Conservation (phyloP, 2,329 filamentous ascomycete genomes). For the Pyrenochaeta sp. region DNA sequence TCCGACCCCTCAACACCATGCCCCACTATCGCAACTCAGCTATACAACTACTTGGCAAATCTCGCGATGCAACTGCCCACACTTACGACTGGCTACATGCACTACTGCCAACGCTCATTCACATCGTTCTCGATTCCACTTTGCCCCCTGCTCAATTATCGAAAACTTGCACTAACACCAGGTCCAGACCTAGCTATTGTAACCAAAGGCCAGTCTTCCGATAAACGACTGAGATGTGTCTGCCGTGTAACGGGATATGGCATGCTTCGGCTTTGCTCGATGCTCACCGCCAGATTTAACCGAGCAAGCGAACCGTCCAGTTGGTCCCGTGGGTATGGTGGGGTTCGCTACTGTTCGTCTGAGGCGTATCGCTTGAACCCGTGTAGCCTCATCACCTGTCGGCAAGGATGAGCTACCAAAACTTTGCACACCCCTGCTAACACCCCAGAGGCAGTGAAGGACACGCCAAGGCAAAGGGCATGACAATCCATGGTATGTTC, state of each 20-base stretch:
- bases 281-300: constrained; percentile 32
- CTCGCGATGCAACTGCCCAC: constrained; percentile 22
- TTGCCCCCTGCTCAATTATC: neutral
- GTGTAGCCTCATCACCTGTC: constrained; percentile 13
- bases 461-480: neutral
- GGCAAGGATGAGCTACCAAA: constrained; percentile 1
- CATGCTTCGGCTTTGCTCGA: constrained; percentile 32
- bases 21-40: constrained; percentile 13
- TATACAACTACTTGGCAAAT: constrained; percentile 16
- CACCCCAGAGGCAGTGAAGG: neutral
- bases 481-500: too few species aligned
- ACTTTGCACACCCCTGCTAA: constrained; percentile 6
- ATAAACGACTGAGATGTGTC: neutral
- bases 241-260: constrained; percentile 21
- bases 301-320: constrained; percentile 16
- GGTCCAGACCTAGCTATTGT: constrained; percentile 1
- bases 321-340: constrained; percentile 13
- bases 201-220: neutral
- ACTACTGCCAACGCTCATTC: neutral
- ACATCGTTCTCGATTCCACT: neutral
- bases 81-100: neutral
- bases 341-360: constrained; percentile 11
- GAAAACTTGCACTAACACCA: neutral
- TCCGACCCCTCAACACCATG: constrained; percentile 43
- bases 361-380: constrained; percentile 20